Evolutionary conservation across 106 monocot species (phyloP), one percentile per base, ranked within the genome.

Genomic region (Allium fistulosum): DNA sequence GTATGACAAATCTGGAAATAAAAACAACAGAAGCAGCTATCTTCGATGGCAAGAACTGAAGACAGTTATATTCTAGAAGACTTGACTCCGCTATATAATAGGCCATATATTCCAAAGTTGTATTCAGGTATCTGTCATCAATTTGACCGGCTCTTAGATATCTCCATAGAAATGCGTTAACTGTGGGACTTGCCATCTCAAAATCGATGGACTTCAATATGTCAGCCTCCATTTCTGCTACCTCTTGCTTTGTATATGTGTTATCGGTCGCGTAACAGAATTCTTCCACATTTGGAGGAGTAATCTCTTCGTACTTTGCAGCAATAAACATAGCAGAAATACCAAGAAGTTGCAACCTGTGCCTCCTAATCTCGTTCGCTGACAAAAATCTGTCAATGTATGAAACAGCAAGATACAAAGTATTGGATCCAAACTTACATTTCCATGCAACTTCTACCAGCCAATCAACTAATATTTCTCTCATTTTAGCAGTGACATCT

Each of bases 241-340:
- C 91, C 80, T 92, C 88, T 72, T 88, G 77, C 63, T 78, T 88
- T 2, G 79, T 84, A 68, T 91, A 95, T 26, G 85, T 86, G 62
- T 95, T 91, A 59, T 86, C 91, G 0, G 88, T 95, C 3, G 85
- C 88, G 26, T 91, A 85, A 57, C 88, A 91, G 63, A 91, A 91
- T 26, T 92, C 85, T 70, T 91, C 91, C 7, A 85, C 88, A 70
- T 83, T 73, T 5, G 87, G 90, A n/a, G 88, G 91, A 8, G 65
- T 81, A 9, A 86, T 86, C 61, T 96, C 95, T 74, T 96, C 95
- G 63, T 88, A 96, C 57, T 96, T 96, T 95, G 76, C 58, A 75
- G 46, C 2, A 58, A 94, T 80, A 9, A 94, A 75, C 93, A 94
- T 94, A 26, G 74, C 73, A 51, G 89, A 84, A 61, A 90, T 82